Base-by-base conservation (phyloP, 257 asterid species). In the Jaltomata sinuosa region DNA sequence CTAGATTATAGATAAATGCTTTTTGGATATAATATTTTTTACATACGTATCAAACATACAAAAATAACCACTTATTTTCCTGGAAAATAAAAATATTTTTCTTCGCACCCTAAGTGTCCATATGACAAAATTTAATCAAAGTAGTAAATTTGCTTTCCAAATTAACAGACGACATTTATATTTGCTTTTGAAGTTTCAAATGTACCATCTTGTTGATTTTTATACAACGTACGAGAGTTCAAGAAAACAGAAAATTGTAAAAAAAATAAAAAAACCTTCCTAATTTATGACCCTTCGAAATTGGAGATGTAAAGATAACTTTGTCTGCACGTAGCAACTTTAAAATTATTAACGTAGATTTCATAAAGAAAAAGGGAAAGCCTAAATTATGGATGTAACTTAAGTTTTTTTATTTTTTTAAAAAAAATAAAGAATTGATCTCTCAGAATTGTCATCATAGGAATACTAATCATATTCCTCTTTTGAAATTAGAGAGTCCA, bases 351-450 rank as follows among this genome's bases (percentile, higher is more conserved):
- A 27, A 25, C 61, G 25, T 47, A 27, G 22, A 47, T 25, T 49
- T 19, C 0, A 47, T 14, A 47, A 76, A 47, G 81, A 47, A 47
- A 47, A 47, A 25, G 5, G 57, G 3, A 27, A 47, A 76, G 81
- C 57, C 38, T 72, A 72, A 72, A 0, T 22, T 22, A 42, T 42
- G 12, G 21, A 42, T 42, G 38, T 74, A 74, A 22, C 57, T 45
- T 74, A 7, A 31, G 3, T 16, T 38, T 72, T 22, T 22, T n/a
- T 27, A 0, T 0, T 3, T n/a, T 40, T 14, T 3, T 0, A 0
- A 29, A 6, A 38, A 22, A n/a, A n/a, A n/a, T n/a, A n/a, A n/a
- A n/a, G n/a, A n/a, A 1, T 38, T 14, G 0, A 11, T 71, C 34
- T 12, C 12, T 40, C 38, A 72, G n/a, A 27, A 22, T 40, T 71